Percentiles rank a stretch among this genome's conserved stretches.
These are phyloP conservation scores for Gossypium sturtianum DNA, from an alignment of 345 rosid genomes.

Conservation along the genomic window DNA sequence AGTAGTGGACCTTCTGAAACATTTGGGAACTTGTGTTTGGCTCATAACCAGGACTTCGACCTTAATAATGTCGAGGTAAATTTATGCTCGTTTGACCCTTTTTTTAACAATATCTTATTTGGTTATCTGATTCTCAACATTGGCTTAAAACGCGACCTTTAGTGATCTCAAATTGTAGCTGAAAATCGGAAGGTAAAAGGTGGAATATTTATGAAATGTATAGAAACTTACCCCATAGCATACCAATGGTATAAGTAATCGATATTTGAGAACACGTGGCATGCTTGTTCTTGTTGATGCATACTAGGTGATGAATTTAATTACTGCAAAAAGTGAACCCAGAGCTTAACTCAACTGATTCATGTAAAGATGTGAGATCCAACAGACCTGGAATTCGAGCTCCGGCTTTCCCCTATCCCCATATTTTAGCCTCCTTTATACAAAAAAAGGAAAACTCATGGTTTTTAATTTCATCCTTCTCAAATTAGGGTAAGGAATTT, in stretches of 20 bases:
- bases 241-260: background rate
- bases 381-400: too few species aligned
- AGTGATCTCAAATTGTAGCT: background rate
- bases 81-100: background rate
- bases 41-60: conserved; percentile 64
- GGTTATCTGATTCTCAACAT: background rate
- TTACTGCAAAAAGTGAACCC: too few species aligned
- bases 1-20: conserved; percentile 88
- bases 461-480: background rate
- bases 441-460: background rate
- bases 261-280: background rate
- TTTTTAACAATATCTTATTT: background rate
- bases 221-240: background rate
- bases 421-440: too few species aligned
- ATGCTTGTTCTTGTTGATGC: background rate
- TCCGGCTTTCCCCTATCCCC: too few species aligned
- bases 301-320: background rate
- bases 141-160: background rate
- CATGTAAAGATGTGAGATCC: background rate
- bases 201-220: background rate
- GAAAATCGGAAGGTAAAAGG: background rate
- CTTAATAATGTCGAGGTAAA: conserved; percentile 87
- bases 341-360: background rate
- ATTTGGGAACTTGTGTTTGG: conserved; percentile 76
- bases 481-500: background rate